These are phyloP conservation scores for Citrus sinensis DNA, from an alignment of 345 rosid genomes.

Conservation along the genomic window DVS_A1.0 CM039168.1:28183501-28184000, in stretches of 20 bases:
- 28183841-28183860: no score
- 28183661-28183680: neutral
- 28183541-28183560: neutral
- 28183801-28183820: neutral
- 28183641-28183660: neutral
- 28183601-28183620: neutral
- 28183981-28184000: no score
- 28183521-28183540: no score
- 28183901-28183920: no score
- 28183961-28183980: no score
- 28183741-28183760: no score
- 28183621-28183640: neutral
- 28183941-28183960: no score
- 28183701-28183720: no score
- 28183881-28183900: no score
- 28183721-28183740: no score
- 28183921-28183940: no score
- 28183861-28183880: no score
- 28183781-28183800: neutral
- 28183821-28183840: neutral
- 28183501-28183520: neutral
- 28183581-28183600: neutral
- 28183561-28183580: neutral
- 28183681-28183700: neutral
- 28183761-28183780: neutral